These are phyloP conservation scores for Pythium utonaiense DNA, from an alignment of 352 stramenopile genomes.

Conservation along the genomic window DNA sequence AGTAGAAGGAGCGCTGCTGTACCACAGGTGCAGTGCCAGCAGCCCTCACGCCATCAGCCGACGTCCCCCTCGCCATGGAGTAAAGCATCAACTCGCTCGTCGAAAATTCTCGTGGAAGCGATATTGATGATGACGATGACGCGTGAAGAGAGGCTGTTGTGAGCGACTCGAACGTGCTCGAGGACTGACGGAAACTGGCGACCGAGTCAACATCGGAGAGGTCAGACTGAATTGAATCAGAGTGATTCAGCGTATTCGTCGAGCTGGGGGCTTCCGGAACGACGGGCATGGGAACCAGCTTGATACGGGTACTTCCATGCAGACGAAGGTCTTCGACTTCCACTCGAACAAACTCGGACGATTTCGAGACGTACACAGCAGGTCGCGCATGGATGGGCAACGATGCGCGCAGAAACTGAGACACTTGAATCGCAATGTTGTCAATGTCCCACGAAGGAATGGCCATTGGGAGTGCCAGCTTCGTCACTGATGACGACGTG, in stretches of 20 bases:
- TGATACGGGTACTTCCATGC: not conserved
- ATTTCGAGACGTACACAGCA: constrained; percentile 2
- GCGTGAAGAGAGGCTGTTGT: not conserved
- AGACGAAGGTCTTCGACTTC: constrained; percentile 6
- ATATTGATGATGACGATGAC: constrained; percentile 11
- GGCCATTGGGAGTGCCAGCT: constrained; percentile 31
- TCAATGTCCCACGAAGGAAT: constrained; percentile 65
- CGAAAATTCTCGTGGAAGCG: constrained; percentile 31
- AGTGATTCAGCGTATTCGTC: constrained; percentile 22
- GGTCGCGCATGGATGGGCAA: constrained; percentile 56
- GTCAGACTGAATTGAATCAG: constrained; percentile 71
- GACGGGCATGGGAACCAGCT: constrained; percentile 13
- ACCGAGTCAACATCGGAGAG: constrained; percentile 64
- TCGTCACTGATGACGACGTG: constrained; percentile 61
- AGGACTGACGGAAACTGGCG: constrained; percentile 14
- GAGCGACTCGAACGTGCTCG: constrained; percentile 37
- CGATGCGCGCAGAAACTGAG: constrained; percentile 40
- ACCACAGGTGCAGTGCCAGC: not conserved
- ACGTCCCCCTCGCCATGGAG: constrained; percentile 14
- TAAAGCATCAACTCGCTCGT: constrained; percentile 59
- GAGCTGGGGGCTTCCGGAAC: not conserved
- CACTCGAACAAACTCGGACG: constrained; percentile 1
- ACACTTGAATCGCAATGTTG: constrained; percentile 48
- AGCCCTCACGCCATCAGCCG: constrained; percentile 1
- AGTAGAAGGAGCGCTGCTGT: constrained; percentile 67